A percentile compares a stretch with the other conserved stretches of the same genome.
These are phyloP conservation scores for Myriosclerotinia duriaeana DNA, from an alignment of 2,329 filamentous ascomycete species.

Conservation along the genomic window DNA sequence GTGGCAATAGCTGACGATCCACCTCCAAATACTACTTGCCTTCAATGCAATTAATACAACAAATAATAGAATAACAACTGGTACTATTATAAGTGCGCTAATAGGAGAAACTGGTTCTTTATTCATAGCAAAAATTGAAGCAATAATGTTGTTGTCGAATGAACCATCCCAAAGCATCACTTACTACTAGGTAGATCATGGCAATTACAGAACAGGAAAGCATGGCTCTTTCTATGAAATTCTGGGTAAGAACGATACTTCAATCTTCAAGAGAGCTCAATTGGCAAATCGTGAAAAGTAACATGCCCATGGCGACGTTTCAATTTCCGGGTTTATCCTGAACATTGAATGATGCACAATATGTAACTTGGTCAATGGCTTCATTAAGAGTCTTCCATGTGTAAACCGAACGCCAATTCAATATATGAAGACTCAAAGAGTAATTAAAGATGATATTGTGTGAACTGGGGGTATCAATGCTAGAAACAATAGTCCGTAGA, in stretches of 20 bases:
- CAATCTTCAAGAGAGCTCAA: too few species aligned
- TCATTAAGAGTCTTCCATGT: neutral
- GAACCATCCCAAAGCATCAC: neutral
- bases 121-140: constrained; percentile 40
- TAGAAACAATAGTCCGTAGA: constrained; percentile 20
- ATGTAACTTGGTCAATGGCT: neutral
- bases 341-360: neutral
- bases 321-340: neutral
- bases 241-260: neutral
- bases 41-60: constrained; percentile 41
- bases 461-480: constrained; percentile 19
- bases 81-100: constrained; percentile 48
- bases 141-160: constrained; percentile 30
- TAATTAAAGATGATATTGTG: constrained; percentile 15
- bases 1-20: constrained; percentile 29
- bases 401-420: neutral
- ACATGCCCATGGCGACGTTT: neutral
- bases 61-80: constrained; percentile 45
- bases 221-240: neutral
- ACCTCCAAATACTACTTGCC: constrained; percentile 32
- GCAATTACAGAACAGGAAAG: neutral
- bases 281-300: too few species aligned
- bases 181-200: neutral
- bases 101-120: constrained; percentile 44
- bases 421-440: neutral